These are phyloP conservation scores for Viola pubescens DNA, from an alignment of 441 rosid genomes.

Conservation along the genomic window DNA sequence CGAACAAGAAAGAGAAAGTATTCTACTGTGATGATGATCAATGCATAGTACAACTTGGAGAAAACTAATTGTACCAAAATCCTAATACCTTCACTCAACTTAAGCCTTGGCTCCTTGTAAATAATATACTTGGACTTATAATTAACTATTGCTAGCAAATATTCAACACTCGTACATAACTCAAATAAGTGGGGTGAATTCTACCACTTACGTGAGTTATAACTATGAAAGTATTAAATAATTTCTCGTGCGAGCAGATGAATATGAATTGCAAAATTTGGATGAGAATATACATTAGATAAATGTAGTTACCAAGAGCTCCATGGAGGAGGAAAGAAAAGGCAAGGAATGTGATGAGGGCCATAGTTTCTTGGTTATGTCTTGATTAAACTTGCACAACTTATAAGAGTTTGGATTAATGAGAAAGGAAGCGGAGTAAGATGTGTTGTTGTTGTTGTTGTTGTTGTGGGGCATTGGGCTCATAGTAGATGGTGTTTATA, in stretches of 20 bases:
- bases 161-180: too few species aligned
- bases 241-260: too few species aligned
- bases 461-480: background rate
- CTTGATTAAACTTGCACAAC: background rate
- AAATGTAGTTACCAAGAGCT: slow-evolving; percentile 21
- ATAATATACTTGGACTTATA: too few species aligned
- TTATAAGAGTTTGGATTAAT: background rate
- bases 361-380: slow-evolving; percentile 7
- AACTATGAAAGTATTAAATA: too few species aligned
- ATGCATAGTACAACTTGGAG: too few species aligned
- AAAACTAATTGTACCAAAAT: too few species aligned
- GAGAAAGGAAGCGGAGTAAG: background rate
- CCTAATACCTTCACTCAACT: too few species aligned
- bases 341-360: slow-evolving; percentile 20
- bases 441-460: background rate
- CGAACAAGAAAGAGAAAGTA: too few species aligned
- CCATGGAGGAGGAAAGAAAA: slow-evolving; percentile 29
- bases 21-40: too few species aligned
- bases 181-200: too few species aligned
- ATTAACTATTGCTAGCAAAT: background rate
- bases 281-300: background rate
- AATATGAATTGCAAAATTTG: background rate
- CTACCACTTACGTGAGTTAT: too few species aligned
- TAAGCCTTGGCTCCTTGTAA: too few species aligned
- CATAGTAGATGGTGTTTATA: background rate